These are phyloP conservation scores for Bipolaris sorokiniana DNA, from an alignment of 2,329 filamentous ascomycete species.

Conservation along the genomic window DNA sequence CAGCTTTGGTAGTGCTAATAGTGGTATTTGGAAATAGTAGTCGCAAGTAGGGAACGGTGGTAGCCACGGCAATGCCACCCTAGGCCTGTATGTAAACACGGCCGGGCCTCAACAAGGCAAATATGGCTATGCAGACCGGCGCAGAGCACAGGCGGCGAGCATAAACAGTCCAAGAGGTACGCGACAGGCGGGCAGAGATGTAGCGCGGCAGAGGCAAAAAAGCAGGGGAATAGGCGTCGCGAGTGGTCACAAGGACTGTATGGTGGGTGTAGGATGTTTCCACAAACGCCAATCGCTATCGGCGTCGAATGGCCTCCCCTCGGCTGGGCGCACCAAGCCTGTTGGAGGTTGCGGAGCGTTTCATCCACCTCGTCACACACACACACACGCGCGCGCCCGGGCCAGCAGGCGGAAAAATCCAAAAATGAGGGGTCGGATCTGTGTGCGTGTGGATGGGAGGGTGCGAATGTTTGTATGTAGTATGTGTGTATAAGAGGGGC, in stretches of 20 bases:
- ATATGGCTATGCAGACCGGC: constrained; percentile 23
- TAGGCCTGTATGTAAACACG: constrained; percentile 15
- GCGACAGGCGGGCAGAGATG: constrained; percentile 19
- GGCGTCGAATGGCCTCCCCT: constrained; percentile 26
- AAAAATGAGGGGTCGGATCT: constrained; percentile 32
- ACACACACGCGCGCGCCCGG: constrained; percentile 22
- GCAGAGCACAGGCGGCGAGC: constrained; percentile 13
- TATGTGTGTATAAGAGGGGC: neutral
- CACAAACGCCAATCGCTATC: constrained; percentile 32
- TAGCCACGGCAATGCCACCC: constrained; percentile 20
- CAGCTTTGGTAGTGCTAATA: constrained; percentile 25
- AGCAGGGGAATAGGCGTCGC: constrained; percentile 23
- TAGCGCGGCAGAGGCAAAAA: constrained; percentile 21
- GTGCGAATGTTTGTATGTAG: neutral
- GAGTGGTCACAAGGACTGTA: constrained; percentile 35
- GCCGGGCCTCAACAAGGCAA: constrained; percentile 16
- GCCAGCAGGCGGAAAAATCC: constrained; percentile 27
- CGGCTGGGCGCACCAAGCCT: constrained; percentile 32
- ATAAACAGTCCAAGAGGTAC: constrained; percentile 10
- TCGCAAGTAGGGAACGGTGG: constrained; percentile 9
- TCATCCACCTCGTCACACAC: constrained; percentile 40
- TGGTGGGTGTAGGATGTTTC: constrained; percentile 19
- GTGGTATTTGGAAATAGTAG: constrained; percentile 13
- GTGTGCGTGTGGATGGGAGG: constrained; percentile 22
- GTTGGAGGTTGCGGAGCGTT: constrained; percentile 29